phyloP scores from a whole-genome alignment of 257 asterid species.

The Petrea volubilis region DNA sequence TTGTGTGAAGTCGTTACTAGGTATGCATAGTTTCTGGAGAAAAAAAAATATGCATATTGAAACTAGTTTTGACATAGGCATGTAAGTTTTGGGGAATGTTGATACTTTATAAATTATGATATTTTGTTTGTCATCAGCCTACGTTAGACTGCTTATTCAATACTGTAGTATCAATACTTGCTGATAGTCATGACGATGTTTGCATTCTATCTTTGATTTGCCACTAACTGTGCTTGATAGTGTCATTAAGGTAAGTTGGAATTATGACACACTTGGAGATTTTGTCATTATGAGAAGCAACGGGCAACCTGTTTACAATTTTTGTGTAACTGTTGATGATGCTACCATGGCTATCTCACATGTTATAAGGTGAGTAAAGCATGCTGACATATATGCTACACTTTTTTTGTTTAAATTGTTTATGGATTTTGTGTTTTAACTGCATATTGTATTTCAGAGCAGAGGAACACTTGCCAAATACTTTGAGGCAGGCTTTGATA shows the following conservation, averaged over 20 bases:
- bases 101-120: no score
- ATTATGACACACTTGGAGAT: conserved; percentile 90
- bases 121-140: neutral
- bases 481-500: conserved; percentile 92
- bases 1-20: no score
- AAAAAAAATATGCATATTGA: no score
- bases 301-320: conserved; percentile 98
- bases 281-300: conserved; percentile 99
- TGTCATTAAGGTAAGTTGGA: conserved; percentile 86
- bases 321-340: conserved; percentile 96
- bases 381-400: conserved; percentile 7
- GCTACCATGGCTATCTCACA: conserved; percentile 98
- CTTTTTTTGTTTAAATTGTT: conserved; percentile 9
- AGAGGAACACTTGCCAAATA: conserved; percentile 97
- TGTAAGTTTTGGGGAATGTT: no score
- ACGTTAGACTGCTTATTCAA: neutral
- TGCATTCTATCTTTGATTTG: conserved; percentile 12
- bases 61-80: no score
- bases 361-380: conserved; percentile 70
- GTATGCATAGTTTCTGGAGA: no score
- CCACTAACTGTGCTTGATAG: conserved; percentile 56
- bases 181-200: neutral
- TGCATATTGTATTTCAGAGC: conserved; percentile 62
- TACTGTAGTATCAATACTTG: neutral
- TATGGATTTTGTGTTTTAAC: conserved; percentile 19